Percentiles rank a stretch among this genome's conserved stretches.
Evolutionary conservation across 1,284 basidiomycete species (phyloP).

Genomic region (Sparassis latifolia): DNA sequence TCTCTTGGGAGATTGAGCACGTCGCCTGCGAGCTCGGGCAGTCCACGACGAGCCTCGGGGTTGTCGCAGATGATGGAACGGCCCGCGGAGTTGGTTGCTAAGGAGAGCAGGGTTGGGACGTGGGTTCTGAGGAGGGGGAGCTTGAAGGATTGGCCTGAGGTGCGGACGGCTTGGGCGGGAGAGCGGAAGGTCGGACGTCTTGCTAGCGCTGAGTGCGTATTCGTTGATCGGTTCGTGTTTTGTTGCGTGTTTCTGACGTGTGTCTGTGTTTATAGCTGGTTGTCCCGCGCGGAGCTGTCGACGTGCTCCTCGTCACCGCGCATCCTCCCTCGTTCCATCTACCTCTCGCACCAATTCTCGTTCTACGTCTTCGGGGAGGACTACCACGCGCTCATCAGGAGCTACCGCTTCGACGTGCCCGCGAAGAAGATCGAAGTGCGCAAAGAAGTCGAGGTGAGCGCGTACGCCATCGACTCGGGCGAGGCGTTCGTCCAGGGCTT

Average conservation of each 20-base stretch:
- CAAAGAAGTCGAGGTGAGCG: constrained; percentile 61
- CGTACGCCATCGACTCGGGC: constrained; percentile 32
- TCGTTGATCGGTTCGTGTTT: constrained; percentile 1
- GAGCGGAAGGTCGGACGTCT: constrained; percentile 2
- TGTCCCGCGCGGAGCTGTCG: constrained; percentile 76
- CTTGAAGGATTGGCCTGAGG: constrained; percentile 43
- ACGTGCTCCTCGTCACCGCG: constrained; percentile 54
- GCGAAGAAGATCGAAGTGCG: constrained; percentile 64
- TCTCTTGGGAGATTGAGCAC: constrained; percentile 21
- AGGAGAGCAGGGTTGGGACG: constrained; percentile 52
- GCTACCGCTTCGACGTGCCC: constrained; percentile 56
- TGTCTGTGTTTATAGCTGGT: constrained; percentile 37
- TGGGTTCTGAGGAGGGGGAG: constrained; percentile 54
- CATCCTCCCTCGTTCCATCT: constrained; percentile 67
- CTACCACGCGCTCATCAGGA: constrained; percentile 71
- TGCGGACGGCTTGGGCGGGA: constrained; percentile 33
- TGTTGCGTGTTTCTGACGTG: neutral
- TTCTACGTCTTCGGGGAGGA: constrained; percentile 74
- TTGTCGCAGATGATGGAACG: constrained; percentile 28
- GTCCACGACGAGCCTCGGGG: constrained; percentile 23
- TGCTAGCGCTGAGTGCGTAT: constrained; percentile 20
- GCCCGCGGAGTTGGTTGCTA: constrained; percentile 42
- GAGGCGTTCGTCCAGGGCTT: constrained; percentile 52
- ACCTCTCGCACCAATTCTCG: constrained; percentile 75
- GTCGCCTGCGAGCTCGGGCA: constrained; percentile 13